Evolutionary conservation across 257 asterid genomes (phyloP).

Genomic region (Nicotiana attenuata): DNA sequence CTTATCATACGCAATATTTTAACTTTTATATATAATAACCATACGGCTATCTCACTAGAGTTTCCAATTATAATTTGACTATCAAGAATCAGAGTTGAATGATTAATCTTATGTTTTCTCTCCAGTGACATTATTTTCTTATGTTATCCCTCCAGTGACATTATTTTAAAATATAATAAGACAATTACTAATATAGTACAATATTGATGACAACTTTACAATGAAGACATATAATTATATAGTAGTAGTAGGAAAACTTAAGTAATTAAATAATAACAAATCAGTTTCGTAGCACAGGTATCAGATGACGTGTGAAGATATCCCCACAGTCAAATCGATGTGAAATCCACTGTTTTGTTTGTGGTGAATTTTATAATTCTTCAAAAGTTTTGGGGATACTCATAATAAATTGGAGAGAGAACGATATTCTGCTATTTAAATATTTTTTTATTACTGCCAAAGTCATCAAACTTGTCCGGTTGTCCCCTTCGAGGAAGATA

Average conservation of each 20-base stretch:
- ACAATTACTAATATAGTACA: not conserved
- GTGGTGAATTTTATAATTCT: not conserved
- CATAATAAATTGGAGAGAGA: not conserved
- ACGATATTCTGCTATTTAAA: not conserved
- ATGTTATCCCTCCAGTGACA: not conserved
- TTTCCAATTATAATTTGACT: not conserved
- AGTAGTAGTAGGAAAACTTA: not conserved
- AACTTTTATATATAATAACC: not conserved
- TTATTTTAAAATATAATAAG: not conserved
- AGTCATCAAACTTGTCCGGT: not conserved
- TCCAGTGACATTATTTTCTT: not conserved
- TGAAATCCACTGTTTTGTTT: not conserved
- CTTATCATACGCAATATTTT: not conserved
- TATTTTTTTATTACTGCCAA: not conserved
- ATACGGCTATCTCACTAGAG: not conserved
- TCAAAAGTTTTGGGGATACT: not conserved
- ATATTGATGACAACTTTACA: not conserved
- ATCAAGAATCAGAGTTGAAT: not conserved
- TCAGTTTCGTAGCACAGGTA: not conserved
- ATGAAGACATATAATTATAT: not conserved
- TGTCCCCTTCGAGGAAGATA: conserved; percentile 5
- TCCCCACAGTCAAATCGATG: not conserved
- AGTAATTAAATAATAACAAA: not conserved
- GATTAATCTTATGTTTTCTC: not conserved
- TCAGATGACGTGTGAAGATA: not conserved